These are phyloP conservation scores for Leccinum fallax DNA, from an alignment of 1,284 basidiomycete genomes.

Conservation along the genomic window DNA sequence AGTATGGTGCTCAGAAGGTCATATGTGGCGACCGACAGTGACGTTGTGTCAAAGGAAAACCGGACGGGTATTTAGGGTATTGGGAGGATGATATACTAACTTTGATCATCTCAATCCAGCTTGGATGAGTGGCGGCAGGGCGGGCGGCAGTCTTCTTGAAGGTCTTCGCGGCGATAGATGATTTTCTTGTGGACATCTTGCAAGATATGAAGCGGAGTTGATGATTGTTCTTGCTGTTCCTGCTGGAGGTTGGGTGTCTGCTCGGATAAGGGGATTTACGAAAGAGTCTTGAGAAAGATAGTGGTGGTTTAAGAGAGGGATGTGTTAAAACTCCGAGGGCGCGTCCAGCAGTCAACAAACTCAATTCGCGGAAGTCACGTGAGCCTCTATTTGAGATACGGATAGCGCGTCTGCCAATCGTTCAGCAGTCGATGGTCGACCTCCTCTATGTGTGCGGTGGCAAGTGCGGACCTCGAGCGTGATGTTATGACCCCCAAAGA, in stretches of 20 bases:
- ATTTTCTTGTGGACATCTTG: conserved; percentile 39
- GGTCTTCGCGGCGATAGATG: conserved; percentile 28
- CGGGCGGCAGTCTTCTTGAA: conserved; percentile 42
- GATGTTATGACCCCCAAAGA: conserved; percentile 15
- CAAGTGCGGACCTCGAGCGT: conserved; percentile 9
- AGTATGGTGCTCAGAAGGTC: conserved; percentile 10
- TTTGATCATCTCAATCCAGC: conserved; percentile 82
- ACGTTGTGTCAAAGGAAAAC: conserved; percentile 7
- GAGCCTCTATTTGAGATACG: conserved; percentile 38
- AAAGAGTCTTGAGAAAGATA: conserved; percentile 40
- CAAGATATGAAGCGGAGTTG: conserved; percentile 16
- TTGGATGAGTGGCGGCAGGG: conserved; percentile 57
- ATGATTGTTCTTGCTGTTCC: conserved; percentile 39
- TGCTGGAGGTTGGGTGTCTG: conserved; percentile 25
- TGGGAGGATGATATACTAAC: conserved; percentile 39
- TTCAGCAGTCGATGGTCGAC: conserved; percentile 7
- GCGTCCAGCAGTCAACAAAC: conserved; percentile 55
- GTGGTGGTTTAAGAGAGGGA: conserved; percentile 54
- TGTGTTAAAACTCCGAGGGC: conserved; percentile 59
- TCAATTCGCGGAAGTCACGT: conserved; percentile 42
- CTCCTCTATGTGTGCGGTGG: conserved; percentile 3
- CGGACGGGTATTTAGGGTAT: neutral
- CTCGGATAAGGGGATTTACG: conserved; percentile 34
- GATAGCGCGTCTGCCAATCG: conserved; percentile 14
- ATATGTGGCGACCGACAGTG: conserved; percentile 10